phyloP scores from a whole-genome alignment of 805 yeast genomes.

The Brettanomyces bruxellensis region DNA sequence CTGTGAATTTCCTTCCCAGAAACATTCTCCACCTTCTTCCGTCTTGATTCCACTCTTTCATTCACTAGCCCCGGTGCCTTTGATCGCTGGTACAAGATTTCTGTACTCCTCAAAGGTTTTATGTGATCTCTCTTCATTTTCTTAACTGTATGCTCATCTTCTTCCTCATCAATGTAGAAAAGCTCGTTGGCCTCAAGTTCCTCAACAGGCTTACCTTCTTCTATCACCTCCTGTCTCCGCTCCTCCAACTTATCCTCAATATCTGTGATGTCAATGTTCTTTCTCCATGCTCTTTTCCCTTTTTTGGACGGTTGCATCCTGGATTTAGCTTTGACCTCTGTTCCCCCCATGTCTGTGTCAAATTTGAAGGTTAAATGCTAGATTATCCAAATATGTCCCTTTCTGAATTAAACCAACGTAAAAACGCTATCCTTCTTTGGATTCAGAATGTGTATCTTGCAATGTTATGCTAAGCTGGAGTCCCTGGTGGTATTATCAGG shows the following conservation, averaged over 20 bases:
- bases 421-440: too few relatives aligned
- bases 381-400: too few relatives aligned
- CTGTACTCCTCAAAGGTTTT: slow-evolving; percentile 30
- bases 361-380: too few relatives aligned
- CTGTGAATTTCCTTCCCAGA: slow-evolving; percentile 52
- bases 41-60: slow-evolving; percentile 29
- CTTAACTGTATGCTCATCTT: slow-evolving; percentile 36
- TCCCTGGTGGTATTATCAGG: too few relatives aligned
- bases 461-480: too few relatives aligned
- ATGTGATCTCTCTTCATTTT: slow-evolving; percentile 31
- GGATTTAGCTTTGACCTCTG: not conserved
- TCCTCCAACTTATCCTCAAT: slow-evolving; percentile 64
- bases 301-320: slow-evolving; percentile 68
- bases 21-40: slow-evolving; percentile 45
- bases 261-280: slow-evolving; percentile 81
- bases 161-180: slow-evolving; percentile 61
- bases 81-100: slow-evolving; percentile 63
- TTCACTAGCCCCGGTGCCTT: slow-evolving; percentile 58
- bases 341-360: not conserved
- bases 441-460: too few relatives aligned
- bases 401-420: too few relatives aligned
- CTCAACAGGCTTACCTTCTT: slow-evolving; percentile 33
- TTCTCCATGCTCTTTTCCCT: slow-evolving; percentile 89
- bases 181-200: slow-evolving; percentile 38
- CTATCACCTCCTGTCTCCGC: slow-evolving; percentile 50